These are phyloP conservation scores for Yamadazyma membranifaciens DNA, from an alignment of 1,139 yeast genomes.

Conservation along the genomic window DNA sequence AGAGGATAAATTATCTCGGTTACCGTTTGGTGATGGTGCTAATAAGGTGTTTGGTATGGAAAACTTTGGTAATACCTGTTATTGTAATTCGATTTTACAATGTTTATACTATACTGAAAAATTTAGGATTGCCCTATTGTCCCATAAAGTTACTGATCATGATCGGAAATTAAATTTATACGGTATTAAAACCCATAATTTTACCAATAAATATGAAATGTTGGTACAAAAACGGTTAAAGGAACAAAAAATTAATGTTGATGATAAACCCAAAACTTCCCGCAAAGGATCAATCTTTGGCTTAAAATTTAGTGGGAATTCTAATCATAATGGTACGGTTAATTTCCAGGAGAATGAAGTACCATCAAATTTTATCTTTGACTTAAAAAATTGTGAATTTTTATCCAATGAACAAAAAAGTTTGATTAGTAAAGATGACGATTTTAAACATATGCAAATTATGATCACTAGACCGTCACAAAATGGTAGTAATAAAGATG, in stretches of 20 bases:
- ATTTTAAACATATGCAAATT: slow-evolving; percentile 33
- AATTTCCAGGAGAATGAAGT: slow-evolving; percentile 14
- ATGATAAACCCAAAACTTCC: slow-evolving; percentile 30
- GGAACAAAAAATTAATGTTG: slow-evolving; percentile 25
- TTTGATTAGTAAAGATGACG: slow-evolving; percentile 28
- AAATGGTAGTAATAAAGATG: slow-evolving; percentile 8
- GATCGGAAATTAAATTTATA: slow-evolving; percentile 37
- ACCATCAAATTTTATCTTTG: slow-evolving; percentile 24
- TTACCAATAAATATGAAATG: slow-evolving; percentile 46
- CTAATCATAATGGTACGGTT: slow-evolving; percentile 11
- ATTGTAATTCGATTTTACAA: slow-evolving; percentile 89
- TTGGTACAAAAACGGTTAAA: slow-evolving; percentile 35
- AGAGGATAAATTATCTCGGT: slow-evolving; percentile 6
- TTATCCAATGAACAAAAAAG: slow-evolving; percentile 37
- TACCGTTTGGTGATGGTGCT: slow-evolving; percentile 62
- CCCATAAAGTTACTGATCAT: slow-evolving; percentile 32
- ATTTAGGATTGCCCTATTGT: slow-evolving; percentile 58
- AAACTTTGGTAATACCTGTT: slow-evolving; percentile 93
- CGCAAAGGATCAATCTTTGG: slow-evolving; percentile 44
- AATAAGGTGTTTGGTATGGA: slow-evolving; percentile 88
- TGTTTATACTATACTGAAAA: slow-evolving; percentile 74
- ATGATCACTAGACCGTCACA: slow-evolving; percentile 39
- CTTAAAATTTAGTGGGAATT: slow-evolving; percentile 30
- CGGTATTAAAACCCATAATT: slow-evolving; percentile 47
- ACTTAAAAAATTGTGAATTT: slow-evolving; percentile 34